Evolutionary conservation across 257 asterid genomes (phyloP).

Genomic region (Eustoma russellianum): DNA sequence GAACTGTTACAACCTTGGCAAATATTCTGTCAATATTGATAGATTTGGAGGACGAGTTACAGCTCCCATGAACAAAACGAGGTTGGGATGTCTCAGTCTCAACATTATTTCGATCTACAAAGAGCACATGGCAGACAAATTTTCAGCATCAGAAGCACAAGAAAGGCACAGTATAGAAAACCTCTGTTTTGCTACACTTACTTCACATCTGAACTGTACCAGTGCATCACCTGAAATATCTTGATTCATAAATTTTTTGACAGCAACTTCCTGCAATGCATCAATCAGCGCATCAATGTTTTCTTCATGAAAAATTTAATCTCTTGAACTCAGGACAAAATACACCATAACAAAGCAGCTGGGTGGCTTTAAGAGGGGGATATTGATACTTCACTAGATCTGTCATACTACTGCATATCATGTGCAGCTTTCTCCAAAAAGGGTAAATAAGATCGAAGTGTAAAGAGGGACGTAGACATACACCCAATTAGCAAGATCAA

Average conservation of each 20-base stretch:
- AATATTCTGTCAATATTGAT: constrained; percentile 88
- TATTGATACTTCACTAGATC: not conserved
- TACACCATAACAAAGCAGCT: not conserved
- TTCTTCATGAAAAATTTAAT: constrained; percentile 2
- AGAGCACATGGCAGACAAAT: constrained; percentile 6
- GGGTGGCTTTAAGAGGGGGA: not conserved
- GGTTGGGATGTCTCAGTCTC: constrained; percentile 96
- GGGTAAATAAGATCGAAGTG: not conserved
- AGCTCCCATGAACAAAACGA: constrained; percentile 98
- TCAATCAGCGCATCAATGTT: constrained; percentile 14
- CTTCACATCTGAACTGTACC: constrained; percentile 81
- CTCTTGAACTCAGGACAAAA: not conserved
- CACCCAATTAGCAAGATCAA: not conserved
- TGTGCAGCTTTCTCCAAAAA: not conserved
- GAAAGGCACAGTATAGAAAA: not conserved
- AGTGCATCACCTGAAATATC: constrained; percentile 96
- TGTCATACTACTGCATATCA: not conserved
- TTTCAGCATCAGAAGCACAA: not conserved
- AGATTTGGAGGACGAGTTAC: constrained; percentile 88
- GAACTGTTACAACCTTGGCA: constrained; percentile 57
- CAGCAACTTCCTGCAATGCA: constrained; percentile 87
- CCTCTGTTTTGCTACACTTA: constrained; percentile 18
- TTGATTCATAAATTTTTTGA: constrained; percentile 92
- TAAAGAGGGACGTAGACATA: not conserved
- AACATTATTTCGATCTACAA: constrained; percentile 86